Percentiles rank a stretch among this genome's conserved stretches.
Evolutionary conservation across 305 asterid species (phyloP).

Genomic region (Nicotiana rustica): DNA sequence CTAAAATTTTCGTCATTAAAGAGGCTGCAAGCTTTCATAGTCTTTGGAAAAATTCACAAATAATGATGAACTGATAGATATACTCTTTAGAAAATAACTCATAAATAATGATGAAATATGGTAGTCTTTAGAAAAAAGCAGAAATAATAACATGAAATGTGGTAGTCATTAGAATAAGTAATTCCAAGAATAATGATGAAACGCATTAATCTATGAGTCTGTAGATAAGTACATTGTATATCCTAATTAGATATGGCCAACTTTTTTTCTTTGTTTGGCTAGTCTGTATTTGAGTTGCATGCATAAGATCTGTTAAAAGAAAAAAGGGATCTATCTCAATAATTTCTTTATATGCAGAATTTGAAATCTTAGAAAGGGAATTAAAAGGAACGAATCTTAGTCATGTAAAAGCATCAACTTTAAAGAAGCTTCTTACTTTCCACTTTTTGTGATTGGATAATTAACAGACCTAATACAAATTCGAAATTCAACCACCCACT

Average conservation of each 20-base stretch:
- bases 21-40: background rate
- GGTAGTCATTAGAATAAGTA: background rate
- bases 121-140: background rate
- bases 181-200: background rate
- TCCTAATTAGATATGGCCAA: background rate
- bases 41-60: background rate
- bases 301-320: no score
- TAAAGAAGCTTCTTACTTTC: background rate
- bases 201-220: background rate
- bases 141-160: background rate
- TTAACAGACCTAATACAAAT: background rate
- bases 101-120: background rate
- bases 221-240: no score
- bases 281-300: no score
- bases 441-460: background rate
- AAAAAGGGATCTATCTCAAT: no score
- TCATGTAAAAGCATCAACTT: no score
- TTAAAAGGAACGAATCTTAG: background rate
- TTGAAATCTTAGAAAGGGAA: background rate
- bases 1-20: background rate
- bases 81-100: background rate
- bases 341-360: no score
- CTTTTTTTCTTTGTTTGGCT: no score
- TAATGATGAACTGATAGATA: background rate
- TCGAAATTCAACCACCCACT: background rate